phyloP scores from a whole-genome alignment of 225 moss, liverwort and hornwort genomes.

The Polytrichum formosum region DNA sequence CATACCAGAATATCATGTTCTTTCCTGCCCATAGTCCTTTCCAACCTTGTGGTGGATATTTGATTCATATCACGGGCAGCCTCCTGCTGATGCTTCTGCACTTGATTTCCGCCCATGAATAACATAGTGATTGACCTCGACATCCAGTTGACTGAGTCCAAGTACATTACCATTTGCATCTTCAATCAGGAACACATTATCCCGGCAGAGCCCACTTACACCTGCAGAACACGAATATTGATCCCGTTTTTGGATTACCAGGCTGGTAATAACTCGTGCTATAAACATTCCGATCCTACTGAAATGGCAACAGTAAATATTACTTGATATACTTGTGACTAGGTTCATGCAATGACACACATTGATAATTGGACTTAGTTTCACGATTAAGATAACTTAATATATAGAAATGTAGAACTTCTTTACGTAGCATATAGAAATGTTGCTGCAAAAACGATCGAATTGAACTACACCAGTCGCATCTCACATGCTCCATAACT shows the following conservation, averaged over 20 bases:
- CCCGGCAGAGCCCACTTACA: constrained; percentile 2
- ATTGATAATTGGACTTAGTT: too few species aligned
- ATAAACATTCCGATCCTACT: too few species aligned
- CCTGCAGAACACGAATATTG: neutral
- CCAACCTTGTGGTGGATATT: neutral
- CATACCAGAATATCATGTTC: neutral
- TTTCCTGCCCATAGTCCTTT: neutral
- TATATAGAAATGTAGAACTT: too few species aligned
- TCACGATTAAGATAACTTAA: too few species aligned
- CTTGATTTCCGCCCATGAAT: neutral
- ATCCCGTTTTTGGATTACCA: neutral
- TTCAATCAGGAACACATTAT: neutral
- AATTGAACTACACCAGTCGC: too few species aligned
- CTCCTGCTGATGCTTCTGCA: constrained; percentile 1
- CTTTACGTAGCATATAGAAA: too few species aligned
- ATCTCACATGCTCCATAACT: too few species aligned
- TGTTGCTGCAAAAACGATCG: too few species aligned
- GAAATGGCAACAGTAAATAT: too few species aligned
- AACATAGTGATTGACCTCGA: neutral
- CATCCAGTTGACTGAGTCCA: neutral
- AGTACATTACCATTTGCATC: constrained; percentile 2
- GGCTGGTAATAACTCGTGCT: neutral
- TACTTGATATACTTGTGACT: too few species aligned
- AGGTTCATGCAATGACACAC: too few species aligned
- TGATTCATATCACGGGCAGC: neutral